A percentile compares a stretch with the other conserved stretches of the same genome.
Conservation (phyloP, 1,284 basidiomycete genomes). For the Thecaphora thlaspeos region DNA sequence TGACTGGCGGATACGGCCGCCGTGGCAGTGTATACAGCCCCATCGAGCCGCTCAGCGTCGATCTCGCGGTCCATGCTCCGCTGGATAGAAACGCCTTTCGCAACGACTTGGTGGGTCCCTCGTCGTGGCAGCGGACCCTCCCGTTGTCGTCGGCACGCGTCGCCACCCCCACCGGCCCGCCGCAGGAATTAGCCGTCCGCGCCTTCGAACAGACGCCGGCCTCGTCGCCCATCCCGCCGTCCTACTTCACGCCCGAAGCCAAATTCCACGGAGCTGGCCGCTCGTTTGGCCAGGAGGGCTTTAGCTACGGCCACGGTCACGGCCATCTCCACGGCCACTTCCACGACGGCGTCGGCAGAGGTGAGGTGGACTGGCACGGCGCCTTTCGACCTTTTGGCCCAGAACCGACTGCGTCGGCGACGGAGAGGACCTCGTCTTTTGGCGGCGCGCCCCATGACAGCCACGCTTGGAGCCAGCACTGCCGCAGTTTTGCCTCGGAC, state of each 20-base stretch:
- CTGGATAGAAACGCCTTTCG: too few relatives aligned
- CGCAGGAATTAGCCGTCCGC: not conserved
- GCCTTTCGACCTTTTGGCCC: not conserved
- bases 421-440: not conserved
- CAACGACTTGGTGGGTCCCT: too few relatives aligned
- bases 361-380: not conserved
- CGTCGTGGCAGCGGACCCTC: too few relatives aligned
- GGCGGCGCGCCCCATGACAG: not conserved
- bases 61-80: too few relatives aligned
- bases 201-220: not conserved
- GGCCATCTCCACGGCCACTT: too few relatives aligned
- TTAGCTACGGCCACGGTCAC: not conserved
- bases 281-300: not conserved
- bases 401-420: too few relatives aligned
- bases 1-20: not conserved
- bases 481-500: too few relatives aligned
- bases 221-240: not conserved
- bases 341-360: too few relatives aligned
- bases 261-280: not conserved
- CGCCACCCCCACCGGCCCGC: not conserved
- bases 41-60: not conserved
- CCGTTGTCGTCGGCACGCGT: too few relatives aligned
- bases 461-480: not conserved
- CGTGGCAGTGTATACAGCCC: not conserved
- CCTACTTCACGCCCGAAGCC: not conserved